Evolutionary conservation across 176 grass and related monocot genomes (phyloP), one percentile per base, ranked within the genome.

Genomic region (Dactylis glomerata): DNA sequence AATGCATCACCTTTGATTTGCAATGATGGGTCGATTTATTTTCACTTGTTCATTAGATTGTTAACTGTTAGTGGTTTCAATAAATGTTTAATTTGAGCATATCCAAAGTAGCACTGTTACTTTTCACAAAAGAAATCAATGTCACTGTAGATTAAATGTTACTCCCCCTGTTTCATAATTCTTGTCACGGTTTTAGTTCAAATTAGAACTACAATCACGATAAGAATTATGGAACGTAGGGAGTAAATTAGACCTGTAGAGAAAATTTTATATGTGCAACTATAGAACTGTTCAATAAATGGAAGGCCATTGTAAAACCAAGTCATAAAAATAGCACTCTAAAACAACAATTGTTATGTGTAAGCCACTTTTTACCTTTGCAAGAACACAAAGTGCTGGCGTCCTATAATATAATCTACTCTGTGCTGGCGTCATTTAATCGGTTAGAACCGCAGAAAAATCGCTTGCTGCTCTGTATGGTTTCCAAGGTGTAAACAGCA

Each of bases 1-100:
- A 10, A 58, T 52, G n/a, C 15, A 63, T 42, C 27, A 70, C 7
- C 5, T n/a, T 17, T 56, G 22, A 61, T 86, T 61, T 47, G 49
- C n/a, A 79, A 47, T 70, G 26, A 58, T 70, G 61, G 23, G 23
- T 78, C 13, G 79, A 59, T 63, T 36, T 31, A 38, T 74, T 79
- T 61, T 68, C 83, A 71, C 64, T 3, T 71, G n/a, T 34, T 23
- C 45, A 46, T 36, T 72, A 44, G 57, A 51, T 22, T 11, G 19
- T 73, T 80, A 37, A 50, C 19, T 78, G 26, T 55, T 27, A 14
- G 16, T 64, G 34, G 67, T 30, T 57, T 38, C 51, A 77, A 56
- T 10, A 54, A 57, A 16, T 77, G 23, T 58, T 40, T 58, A 40
- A 38, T 77, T 17, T 58, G 51, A 77, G 22, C 52, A 58, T 58